These are phyloP conservation scores for Alternaria ventricosa DNA, from an alignment of 2,329 filamentous ascomycete species.

Conservation along the genomic window DNA sequence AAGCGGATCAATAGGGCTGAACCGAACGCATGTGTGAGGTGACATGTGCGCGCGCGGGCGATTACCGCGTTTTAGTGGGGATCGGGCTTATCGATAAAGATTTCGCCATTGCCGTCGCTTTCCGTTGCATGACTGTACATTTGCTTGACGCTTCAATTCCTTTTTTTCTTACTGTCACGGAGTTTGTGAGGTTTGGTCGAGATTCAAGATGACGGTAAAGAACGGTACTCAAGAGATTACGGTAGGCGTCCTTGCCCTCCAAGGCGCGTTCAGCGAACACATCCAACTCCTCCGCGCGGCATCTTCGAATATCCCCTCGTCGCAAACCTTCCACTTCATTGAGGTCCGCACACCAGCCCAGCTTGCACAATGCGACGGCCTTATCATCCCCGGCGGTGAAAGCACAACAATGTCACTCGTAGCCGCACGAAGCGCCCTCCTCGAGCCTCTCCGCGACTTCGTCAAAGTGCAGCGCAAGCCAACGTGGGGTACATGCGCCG, in stretches of 20 bases:
- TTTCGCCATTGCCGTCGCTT: slow-evolving; percentile 5
- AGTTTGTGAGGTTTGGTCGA: neutral
- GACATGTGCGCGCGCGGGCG: neutral
- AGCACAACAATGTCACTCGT: slow-evolving; percentile 93
- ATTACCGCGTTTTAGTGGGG: slow-evolving; percentile 8
- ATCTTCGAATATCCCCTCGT: slow-evolving; percentile 55
- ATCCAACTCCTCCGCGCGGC: slow-evolving; percentile 76
- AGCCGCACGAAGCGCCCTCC: slow-evolving; percentile 77
- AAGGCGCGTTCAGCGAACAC: slow-evolving; percentile 94
- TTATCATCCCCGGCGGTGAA: slow-evolving; percentile 93
- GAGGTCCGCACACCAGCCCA: slow-evolving; percentile 80
- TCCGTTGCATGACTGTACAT: slow-evolving; percentile 10
- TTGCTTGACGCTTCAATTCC: neutral
- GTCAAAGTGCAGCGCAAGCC: slow-evolving; percentile 86
- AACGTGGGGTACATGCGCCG: slow-evolving; percentile 95
- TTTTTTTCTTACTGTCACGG: slow-evolving; percentile 11
- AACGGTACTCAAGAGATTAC: slow-evolving; percentile 48
- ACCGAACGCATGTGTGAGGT: neutral
- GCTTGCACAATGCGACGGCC: slow-evolving; percentile 75
- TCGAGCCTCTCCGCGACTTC: slow-evolving; percentile 86
- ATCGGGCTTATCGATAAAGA: slow-evolving; percentile 22
- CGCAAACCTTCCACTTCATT: slow-evolving; percentile 60
- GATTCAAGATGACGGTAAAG: slow-evolving; percentile 32
- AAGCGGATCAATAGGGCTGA: slow-evolving; percentile 6
- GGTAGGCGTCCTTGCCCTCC: slow-evolving; percentile 74